Conservation (phyloP, 2,329 filamentous ascomycete species). For the Alternaria incomplexa region DNA sequence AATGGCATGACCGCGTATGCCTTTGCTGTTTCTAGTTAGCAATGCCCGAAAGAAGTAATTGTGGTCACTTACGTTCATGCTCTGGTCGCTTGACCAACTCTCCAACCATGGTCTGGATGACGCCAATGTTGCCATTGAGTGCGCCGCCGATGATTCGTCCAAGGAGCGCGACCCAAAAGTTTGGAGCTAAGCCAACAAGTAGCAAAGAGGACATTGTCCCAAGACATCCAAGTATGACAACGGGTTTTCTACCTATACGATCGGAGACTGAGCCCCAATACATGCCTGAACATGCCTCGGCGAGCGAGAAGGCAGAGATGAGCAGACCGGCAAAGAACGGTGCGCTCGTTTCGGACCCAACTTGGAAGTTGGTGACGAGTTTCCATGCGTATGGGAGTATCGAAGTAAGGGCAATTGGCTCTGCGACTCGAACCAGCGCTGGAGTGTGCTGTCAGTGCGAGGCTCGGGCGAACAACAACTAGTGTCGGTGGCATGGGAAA, state of each 20-base stretch:
- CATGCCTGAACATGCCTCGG: conserved; percentile 86
- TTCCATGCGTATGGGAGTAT: conserved; percentile 79
- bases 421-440: conserved; percentile 91
- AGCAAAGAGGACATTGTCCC: conserved; percentile 85
- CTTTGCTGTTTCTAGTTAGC: conserved; percentile 75
- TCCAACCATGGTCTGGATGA: conserved; percentile 89
- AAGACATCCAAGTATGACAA: conserved; percentile 60
- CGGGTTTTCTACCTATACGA: conserved; percentile 49
- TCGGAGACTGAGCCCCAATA: conserved; percentile 50
- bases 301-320: conserved; percentile 89
- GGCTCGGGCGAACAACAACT: neutral
- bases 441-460: conserved; percentile 11
- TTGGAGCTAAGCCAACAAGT: conserved; percentile 80
- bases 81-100: conserved; percentile 84
- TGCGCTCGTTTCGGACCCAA: conserved; percentile 52
- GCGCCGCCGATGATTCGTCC: conserved; percentile 80
- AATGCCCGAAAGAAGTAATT: conserved; percentile 1
- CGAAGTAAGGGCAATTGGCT: conserved; percentile 90
- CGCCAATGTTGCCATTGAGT: conserved; percentile 80
- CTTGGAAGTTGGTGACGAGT: conserved; percentile 46
- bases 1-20: conserved; percentile 94
- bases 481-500: neutral
- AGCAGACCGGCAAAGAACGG: conserved; percentile 87
- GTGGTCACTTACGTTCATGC: conserved; percentile 73
- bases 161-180: conserved; percentile 80